Base-by-base conservation (phyloP, 2,329 filamentous ascomycete genomes). In the Whalleya microplaca region DNA sequence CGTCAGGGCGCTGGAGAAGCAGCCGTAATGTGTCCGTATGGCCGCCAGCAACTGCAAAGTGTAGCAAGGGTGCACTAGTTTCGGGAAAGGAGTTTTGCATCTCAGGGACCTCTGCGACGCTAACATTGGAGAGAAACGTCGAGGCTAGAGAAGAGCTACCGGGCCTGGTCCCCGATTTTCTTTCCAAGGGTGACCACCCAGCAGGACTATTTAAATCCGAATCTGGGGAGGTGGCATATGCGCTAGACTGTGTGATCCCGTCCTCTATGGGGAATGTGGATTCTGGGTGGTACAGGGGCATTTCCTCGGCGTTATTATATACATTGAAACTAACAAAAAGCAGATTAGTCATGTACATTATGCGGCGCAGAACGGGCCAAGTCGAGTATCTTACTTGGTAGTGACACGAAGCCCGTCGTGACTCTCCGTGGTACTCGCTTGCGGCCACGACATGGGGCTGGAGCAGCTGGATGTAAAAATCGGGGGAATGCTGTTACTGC, bases 41-140 rank as follows among this genome's bases (percentile, higher is more conserved):
- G 1, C 69, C 69, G 6, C 67, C 64, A 10, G 66, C 69, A n/a
- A 71, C 62, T 8, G 69, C 70, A 43, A 72, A 71, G 57, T 72
- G 70, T 45, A 71, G 63, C 8, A 71, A 59, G 9, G 70, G 66
- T n/a, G 69, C 67, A 16, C 64, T 69, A 8, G 65, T 71, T 51
- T 70, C 67, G 8, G 66, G 68, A 23, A 70, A 58, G 27, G 63
- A 52, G 42, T 66, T 65, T 27, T 64, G 59, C 45, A 62, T 19
- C 21, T 62, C 59, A n/a, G 42, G 21, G 21, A 59, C 41, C 7
- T 52, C 58, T 41, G 57, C 61, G n/a, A 58, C 40, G 51, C 51
- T 56, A 21, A 43, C 45, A 14, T 53, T 58, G 3, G 60, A 48
- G 5, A 62, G 21, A 41, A 60, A 60, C 21, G 56, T 58, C 12